A percentile compares a stretch with the other conserved stretches of the same genome.
phyloP scores from a whole-genome alignment of 2,329 filamentous ascomycete species.

The Colletotrichum melonis region DNA sequence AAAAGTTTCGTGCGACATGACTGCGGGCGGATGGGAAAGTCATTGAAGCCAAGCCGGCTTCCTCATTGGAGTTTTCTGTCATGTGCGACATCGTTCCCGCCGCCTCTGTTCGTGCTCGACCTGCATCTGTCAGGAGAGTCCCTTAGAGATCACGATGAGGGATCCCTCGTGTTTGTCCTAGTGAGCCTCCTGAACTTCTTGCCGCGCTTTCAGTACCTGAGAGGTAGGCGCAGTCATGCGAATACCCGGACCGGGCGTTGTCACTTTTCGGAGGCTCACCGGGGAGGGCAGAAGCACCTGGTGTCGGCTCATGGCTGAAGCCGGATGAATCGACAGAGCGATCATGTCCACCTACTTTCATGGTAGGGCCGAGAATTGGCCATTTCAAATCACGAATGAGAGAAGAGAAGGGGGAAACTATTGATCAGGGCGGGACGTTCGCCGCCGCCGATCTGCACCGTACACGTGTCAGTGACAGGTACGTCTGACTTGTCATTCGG shows the following conservation, averaged over 20 bases:
- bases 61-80: background rate
- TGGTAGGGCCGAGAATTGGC: background rate
- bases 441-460: background rate
- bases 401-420: background rate
- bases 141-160: background rate
- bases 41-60: background rate
- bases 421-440: background rate
- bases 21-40: background rate
- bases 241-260: constrained; percentile 1
- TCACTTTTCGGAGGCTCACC: background rate
- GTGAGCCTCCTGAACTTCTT: background rate
- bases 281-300: background rate
- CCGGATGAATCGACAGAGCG: background rate
- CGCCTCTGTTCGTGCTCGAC: background rate
- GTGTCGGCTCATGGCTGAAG: too few species aligned
- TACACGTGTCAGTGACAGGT: constrained; percentile 15
- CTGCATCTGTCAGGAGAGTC: background rate
- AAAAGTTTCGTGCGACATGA: background rate
- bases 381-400: background rate
- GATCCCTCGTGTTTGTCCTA: background rate
- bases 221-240: constrained; percentile 10
- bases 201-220: too few species aligned
- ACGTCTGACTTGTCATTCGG: background rate
- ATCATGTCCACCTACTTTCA: background rate
- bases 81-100: background rate